A percentile compares a stretch with the other conserved stretches of the same genome.
phyloP scores from a whole-genome alignment of 23 red algal species.

The Gracilaria domingensis region DNA sequence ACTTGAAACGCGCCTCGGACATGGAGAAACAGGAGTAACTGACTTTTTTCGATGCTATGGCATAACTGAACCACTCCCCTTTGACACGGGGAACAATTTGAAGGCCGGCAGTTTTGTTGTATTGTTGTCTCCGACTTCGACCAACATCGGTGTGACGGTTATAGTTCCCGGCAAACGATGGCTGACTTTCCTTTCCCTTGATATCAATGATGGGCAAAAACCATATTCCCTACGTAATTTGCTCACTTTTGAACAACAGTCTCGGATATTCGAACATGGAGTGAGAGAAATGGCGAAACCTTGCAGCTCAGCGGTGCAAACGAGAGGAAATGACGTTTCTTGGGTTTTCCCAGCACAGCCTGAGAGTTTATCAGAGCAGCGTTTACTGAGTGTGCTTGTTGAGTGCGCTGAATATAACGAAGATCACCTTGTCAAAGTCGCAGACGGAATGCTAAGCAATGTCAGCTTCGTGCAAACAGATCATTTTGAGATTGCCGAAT shows the following conservation, averaged over 20 bases:
- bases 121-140: neutral
- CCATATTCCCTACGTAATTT: neutral
- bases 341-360: neutral
- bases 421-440: neutral
- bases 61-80: slow-evolving; percentile 14
- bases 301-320: slow-evolving; percentile 24
- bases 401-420: slow-evolving; percentile 17
- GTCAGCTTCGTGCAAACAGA: slow-evolving; percentile 6
- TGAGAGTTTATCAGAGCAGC: slow-evolving; percentile 2
- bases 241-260: slow-evolving; percentile 2
- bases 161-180: slow-evolving; percentile 8
- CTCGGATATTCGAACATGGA: slow-evolving; percentile 9
- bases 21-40: slow-evolving; percentile 29
- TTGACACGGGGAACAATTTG: slow-evolving; percentile 8
- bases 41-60: slow-evolving; percentile 18
- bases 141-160: slow-evolving; percentile 11
- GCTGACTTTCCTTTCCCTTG: slow-evolving; percentile 2
- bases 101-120: neutral
- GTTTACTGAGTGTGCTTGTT: neutral
- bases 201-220: slow-evolving; percentile 9
- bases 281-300: slow-evolving; percentile 6
- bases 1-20: slow-evolving; percentile 1
- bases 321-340: slow-evolving; percentile 5
- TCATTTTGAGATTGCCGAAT: slow-evolving; percentile 22
- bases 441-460: slow-evolving; percentile 2